Conservation (phyloP, 1,139 yeast genomes). For the Nadsonia starkeyi-henricii region DNA sequence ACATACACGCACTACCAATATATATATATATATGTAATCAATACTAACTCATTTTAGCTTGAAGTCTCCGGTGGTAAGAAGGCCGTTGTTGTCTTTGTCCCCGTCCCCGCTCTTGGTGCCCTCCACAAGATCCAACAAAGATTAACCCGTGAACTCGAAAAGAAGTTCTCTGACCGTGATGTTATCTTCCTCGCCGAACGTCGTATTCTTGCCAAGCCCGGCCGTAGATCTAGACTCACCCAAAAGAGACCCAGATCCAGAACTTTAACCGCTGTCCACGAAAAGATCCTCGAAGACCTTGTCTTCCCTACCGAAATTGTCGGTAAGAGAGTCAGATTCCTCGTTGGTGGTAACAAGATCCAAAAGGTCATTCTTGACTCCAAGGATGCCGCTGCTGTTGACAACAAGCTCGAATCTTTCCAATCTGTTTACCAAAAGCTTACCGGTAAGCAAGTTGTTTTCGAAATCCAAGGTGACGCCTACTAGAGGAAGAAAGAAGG, state of each 20-base stretch:
- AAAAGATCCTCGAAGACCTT: slow-evolving; percentile 95
- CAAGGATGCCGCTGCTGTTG: slow-evolving; percentile 94
- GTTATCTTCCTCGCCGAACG: slow-evolving; percentile 99
- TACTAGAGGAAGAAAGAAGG: slow-evolving; percentile 38
- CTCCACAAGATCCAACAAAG: slow-evolving; percentile 90
- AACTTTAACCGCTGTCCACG: slow-evolving; percentile 98
- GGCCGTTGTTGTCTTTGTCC: slow-evolving; percentile 96
- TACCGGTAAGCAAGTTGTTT: slow-evolving; percentile 99
- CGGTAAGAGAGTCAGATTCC: slow-evolving; percentile 98
- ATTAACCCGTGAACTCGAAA: slow-evolving; percentile 98
- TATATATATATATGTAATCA: too few relatives aligned
- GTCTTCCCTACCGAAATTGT: slow-evolving; percentile 99
- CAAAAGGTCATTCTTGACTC: slow-evolving; percentile 97
- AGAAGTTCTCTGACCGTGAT: slow-evolving; percentile 99
- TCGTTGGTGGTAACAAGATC: slow-evolving; percentile 97
- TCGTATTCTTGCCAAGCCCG: slow-evolving; percentile 96
- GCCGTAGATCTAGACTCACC: slow-evolving; percentile 67
- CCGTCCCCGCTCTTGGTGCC: slow-evolving; percentile 83
- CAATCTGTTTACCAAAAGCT: slow-evolving; percentile 96
- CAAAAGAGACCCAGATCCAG: slow-evolving; percentile 99
- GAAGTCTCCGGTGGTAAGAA: slow-evolving; percentile 98
- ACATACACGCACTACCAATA: too few relatives aligned
- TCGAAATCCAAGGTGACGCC: slow-evolving; percentile 72
- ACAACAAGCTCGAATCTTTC: slow-evolving; percentile 99
- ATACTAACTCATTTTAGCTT: slow-evolving; percentile 26